phyloP scores from a whole-genome alignment of 352 stramenopile species.

The Poterioochromonas sp. region DNA sequence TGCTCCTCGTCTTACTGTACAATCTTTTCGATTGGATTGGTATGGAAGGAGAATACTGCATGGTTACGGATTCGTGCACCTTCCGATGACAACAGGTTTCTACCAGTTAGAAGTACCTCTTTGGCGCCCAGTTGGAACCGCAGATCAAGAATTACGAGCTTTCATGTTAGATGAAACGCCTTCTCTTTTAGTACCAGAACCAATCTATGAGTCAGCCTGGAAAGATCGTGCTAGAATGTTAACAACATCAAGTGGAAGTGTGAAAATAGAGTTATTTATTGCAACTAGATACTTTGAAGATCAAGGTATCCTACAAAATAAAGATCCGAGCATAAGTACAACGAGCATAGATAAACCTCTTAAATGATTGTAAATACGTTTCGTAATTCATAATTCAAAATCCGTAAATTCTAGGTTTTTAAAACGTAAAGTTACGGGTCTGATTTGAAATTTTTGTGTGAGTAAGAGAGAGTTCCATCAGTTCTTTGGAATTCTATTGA shows the following conservation, averaged over 20 bases:
- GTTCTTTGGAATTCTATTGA: too few relatives aligned
- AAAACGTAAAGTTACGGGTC: too few relatives aligned
- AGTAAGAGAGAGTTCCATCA: too few relatives aligned
- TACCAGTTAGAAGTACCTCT: conserved; percentile 47
- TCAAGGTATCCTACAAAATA: conserved; percentile 32
- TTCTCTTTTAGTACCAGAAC: conserved; percentile 44
- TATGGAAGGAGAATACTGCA: conserved; percentile 47
- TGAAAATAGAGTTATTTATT: conserved; percentile 35
- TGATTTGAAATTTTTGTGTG: too few relatives aligned
- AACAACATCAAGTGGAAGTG: conserved; percentile 43
- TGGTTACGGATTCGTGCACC: conserved; percentile 51
- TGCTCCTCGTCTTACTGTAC: conserved; percentile 48
- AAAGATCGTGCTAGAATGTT: conserved; percentile 47
- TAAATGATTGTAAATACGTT: too few relatives aligned
- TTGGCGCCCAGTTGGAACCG: conserved; percentile 47
- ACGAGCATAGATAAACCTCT: too few relatives aligned
- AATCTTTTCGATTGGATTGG: conserved; percentile 52
- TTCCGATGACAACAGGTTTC: conserved; percentile 48
- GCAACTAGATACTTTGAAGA: conserved; percentile 34
- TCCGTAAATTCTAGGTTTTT: too few relatives aligned
- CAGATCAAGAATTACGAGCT: conserved; percentile 46
- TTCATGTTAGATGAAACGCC: conserved; percentile 49
- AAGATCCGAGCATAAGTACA: too few relatives aligned
- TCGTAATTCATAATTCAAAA: too few relatives aligned
- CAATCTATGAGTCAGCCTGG: conserved; percentile 52